Base-by-base conservation (phyloP, 2,329 filamentous ascomycete genomes). In the Fusarium duplospermum region DNA sequence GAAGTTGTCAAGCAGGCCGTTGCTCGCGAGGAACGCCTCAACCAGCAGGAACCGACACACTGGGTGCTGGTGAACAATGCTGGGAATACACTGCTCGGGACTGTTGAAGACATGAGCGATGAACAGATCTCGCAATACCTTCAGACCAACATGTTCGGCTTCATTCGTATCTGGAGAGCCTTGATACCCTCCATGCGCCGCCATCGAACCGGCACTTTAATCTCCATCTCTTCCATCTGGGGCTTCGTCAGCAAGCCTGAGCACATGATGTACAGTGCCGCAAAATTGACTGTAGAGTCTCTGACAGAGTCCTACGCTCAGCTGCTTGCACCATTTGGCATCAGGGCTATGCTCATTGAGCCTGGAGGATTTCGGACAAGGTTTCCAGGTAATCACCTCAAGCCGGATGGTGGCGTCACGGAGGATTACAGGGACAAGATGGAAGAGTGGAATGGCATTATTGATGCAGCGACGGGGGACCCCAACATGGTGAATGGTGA, bases 241-340 rank as follows among this genome's bases (percentile, higher is more conserved):
- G 66, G 66, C 4, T 68, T 68, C 31, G 61, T 64, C 13, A 20
- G 38, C 45, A 68, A 68, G 20, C 45, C 52, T 6, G 61, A 68
- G 35, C 61, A 65, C 20, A 68, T 68, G 66, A 59, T 66, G 66
- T 69, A 66, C 62, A 66, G 62, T 11, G 62, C 66, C 33, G 62
- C 13, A 6, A 69, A 69, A 27, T 62, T 62, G 13, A 35, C 29
- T 4, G 33, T 38, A 4, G 66, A 69, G 22, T 62, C 66, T 24
- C 38, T 69, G n/a, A 61, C 66, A 2, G 66, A 66, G 57, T 69
- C 66, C 7, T 69, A 69, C 7, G 57, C 62, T 11, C 57, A 58
- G 20, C n/a, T 69, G 6, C 62, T 69, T 24, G 57, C 45, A 8
- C 57, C 66, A 1, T 69, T 69, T 42, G 66, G 56, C 2, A 57